phyloP scores from a whole-genome alignment of 192 early-diverging fungal species.

The Radiomyces spectabilis region DNA sequence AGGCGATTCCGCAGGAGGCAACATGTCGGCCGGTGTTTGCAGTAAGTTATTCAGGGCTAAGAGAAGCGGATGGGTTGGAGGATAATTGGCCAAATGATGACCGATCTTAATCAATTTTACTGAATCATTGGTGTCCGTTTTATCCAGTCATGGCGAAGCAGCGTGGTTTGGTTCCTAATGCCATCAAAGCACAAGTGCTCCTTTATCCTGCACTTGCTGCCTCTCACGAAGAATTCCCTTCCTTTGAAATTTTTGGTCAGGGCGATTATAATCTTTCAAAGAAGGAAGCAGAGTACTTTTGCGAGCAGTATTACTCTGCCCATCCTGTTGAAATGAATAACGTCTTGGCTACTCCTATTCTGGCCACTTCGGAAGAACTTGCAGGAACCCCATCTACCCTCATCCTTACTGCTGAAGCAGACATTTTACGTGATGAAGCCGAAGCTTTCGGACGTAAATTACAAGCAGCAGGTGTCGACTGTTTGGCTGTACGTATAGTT shows the following conservation, averaged over 20 bases:
- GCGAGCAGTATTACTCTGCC: too few species aligned
- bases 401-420: background rate
- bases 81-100: too few species aligned
- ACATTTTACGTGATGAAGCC: background rate
- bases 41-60: too few species aligned
- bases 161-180: background rate
- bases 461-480: background rate
- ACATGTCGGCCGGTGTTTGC: background rate
- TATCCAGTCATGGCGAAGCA: background rate
- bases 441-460: background rate
- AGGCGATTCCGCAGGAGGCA: conserved; percentile 15
- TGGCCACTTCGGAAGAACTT: background rate
- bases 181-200: background rate
- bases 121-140: too few species aligned
- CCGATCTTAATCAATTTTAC: too few species aligned
- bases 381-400: background rate
- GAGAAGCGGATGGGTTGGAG: too few species aligned
- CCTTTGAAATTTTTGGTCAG: background rate
- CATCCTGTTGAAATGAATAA: background rate
- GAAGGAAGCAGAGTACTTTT: background rate
- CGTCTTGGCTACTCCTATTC: background rate
- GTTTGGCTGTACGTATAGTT: background rate
- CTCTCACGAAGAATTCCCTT: background rate
- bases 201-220: background rate
- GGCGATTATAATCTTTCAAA: background rate